These are phyloP conservation scores for Paraurostyla sp. DNA, from an alignment of 73 alveolate species.

Conservation along the genomic window DNA sequence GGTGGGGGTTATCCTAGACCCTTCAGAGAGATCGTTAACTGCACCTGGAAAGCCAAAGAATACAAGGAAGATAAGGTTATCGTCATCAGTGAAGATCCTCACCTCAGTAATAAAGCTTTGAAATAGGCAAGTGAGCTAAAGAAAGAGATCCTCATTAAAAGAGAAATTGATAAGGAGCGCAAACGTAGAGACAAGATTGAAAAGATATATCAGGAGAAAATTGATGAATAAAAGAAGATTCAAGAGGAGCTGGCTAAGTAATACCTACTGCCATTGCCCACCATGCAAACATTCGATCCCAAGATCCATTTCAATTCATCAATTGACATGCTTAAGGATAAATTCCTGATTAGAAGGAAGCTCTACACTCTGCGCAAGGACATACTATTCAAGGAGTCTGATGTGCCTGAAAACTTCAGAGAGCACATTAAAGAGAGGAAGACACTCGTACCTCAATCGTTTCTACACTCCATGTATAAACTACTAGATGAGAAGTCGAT, in stretches of 20 bases:
- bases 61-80: conserved; percentile 35
- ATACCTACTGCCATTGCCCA: conserved; percentile 34
- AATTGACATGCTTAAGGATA: conserved; percentile 40
- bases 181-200: conserved; percentile 43
- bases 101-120: conserved; percentile 29
- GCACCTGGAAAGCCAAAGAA: conserved; percentile 63
- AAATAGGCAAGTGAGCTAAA: conserved; percentile 35
- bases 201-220: conserved; percentile 3
- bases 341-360: neutral
- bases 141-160: neutral
- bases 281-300: conserved; percentile 24
- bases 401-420: conserved; percentile 47
- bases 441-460: conserved; percentile 22
- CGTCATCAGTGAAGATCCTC: conserved; percentile 60
- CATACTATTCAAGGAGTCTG: conserved; percentile 24
- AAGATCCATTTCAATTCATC: conserved; percentile 36
- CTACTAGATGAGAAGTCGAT: conserved; percentile 43
- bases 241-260: conserved; percentile 35
- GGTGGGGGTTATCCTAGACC: conserved; percentile 76
- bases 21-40: conserved; percentile 32
- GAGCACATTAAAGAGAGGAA: conserved; percentile 9
- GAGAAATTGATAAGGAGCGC: conserved; percentile 2
- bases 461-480: conserved; percentile 34
- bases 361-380: neutral
- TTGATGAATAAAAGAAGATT: conserved; percentile 25